Percentiles rank a stretch among this genome's conserved stretches.
Conservation (phyloP, 2,329 filamentous ascomycete species). For the Beauveria rudraprayagi region DNA sequence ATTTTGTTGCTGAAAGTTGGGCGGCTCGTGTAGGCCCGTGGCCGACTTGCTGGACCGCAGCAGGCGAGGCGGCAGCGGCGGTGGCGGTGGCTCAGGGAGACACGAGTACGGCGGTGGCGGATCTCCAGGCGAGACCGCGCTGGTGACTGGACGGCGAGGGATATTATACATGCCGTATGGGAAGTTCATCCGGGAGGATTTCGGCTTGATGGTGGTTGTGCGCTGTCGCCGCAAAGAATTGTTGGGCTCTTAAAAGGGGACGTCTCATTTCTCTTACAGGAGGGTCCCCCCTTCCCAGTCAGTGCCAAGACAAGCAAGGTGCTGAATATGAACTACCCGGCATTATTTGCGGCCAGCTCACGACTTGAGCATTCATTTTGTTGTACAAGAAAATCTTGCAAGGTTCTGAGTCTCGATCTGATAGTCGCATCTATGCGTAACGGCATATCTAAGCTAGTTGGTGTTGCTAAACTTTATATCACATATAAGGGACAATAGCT, state of each 20-base stretch:
- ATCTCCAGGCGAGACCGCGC: background rate
- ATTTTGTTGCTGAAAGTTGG: too few species aligned
- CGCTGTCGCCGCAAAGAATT: background rate
- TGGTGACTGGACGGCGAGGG: background rate
- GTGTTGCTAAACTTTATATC: background rate
- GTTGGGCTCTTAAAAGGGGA: background rate
- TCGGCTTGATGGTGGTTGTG: background rate
- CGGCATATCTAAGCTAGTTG: background rate
- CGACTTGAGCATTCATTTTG: background rate
- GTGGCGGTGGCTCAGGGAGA: background rate
- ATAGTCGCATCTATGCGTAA: background rate
- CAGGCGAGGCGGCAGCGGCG: constrained; percentile 9
- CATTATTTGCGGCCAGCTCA: background rate
- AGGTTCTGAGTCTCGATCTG: background rate
- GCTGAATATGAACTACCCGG: background rate
- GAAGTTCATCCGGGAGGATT: background rate
- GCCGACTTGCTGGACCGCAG: constrained; percentile 15
- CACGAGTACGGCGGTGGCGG: background rate
- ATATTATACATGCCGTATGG: background rate
- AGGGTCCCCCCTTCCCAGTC: background rate
- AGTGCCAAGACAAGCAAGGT: background rate
- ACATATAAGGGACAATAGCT: too few species aligned
- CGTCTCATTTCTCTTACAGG: background rate
- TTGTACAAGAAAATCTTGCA: background rate
- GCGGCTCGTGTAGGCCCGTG: constrained; percentile 7